A percentile compares a stretch with the other conserved stretches of the same genome.
phyloP scores from a whole-genome alignment of 305 asterid species.

The Plantago coronopus region DNA sequence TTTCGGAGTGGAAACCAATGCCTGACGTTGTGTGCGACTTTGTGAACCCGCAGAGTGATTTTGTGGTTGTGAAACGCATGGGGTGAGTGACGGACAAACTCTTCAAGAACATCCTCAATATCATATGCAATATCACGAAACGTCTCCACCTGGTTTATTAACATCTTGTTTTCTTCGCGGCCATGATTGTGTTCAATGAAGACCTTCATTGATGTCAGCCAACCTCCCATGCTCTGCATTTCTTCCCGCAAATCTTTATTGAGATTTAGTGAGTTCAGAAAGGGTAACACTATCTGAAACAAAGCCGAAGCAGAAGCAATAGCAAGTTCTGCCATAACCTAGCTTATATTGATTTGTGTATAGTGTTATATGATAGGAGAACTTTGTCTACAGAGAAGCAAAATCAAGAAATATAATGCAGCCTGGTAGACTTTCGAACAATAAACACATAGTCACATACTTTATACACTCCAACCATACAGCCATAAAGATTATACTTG shows the following conservation, averaged over 20 bases:
- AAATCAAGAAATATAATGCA: too few species aligned
- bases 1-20: slow-evolving; percentile 18
- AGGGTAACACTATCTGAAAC: slow-evolving; percentile 10
- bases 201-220: slow-evolving; percentile 20
- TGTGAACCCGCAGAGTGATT: slow-evolving; percentile 11
- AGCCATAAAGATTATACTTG: too few species aligned
- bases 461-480: too few species aligned
- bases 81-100: slow-evolving; percentile 24
- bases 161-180: background rate
- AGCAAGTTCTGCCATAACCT: slow-evolving; percentile 37
- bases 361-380: too few species aligned
- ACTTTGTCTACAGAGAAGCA: too few species aligned
- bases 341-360: background rate
- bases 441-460: too few species aligned
- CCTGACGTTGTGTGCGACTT: slow-evolving; percentile 14
- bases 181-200: slow-evolving; percentile 23
- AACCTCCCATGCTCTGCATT: background rate
- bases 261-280: slow-evolving; percentile 1
- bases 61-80: slow-evolving; percentile 16
- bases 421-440: background rate
- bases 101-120: slow-evolving; percentile 36
- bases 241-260: background rate
- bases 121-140: slow-evolving; percentile 25
- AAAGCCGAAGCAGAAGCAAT: slow-evolving; percentile 17
- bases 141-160: slow-evolving; percentile 6